phyloP scores from a whole-genome alignment of 2,329 filamentous ascomycete genomes.

The Talaromyces sp. region DNA sequence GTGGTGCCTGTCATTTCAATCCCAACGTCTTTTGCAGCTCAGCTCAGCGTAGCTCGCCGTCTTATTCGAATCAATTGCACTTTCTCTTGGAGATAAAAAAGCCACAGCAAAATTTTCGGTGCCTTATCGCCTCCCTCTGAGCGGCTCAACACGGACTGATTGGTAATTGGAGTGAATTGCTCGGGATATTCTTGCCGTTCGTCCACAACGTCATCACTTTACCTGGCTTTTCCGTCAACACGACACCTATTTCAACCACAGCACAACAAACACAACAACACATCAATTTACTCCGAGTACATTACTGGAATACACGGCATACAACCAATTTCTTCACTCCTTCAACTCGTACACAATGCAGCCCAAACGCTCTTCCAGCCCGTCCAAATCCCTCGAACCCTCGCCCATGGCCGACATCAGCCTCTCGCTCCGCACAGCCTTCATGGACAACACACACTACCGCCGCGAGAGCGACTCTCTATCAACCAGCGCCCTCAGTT shows the following conservation, averaged over 20 bases:
- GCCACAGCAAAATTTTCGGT: neutral
- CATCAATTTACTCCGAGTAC: neutral
- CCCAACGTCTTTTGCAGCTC: neutral
- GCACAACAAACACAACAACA: neutral
- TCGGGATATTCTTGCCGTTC: neutral
- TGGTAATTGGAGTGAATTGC: neutral
- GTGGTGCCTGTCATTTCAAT: neutral
- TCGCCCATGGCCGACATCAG: constrained; percentile 30
- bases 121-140: neutral
- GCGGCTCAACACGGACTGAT: neutral
- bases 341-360: constrained; percentile 14
- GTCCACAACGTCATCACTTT: constrained; percentile 2
- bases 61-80: neutral
- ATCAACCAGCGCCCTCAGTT: constrained; percentile 29
- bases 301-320: neutral
- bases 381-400: constrained; percentile 19
- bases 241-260: neutral
- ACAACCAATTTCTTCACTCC: neutral
- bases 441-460: constrained; percentile 24
- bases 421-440: constrained; percentile 32
- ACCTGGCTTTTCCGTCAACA: neutral
- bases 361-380: constrained; percentile 12
- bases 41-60: neutral
- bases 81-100: neutral
- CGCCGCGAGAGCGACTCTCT: constrained; percentile 23